These are phyloP conservation scores for Ambispora gerdemannii DNA, from an alignment of 192 early-diverging fungal species.

Conservation along the genomic window DNA sequence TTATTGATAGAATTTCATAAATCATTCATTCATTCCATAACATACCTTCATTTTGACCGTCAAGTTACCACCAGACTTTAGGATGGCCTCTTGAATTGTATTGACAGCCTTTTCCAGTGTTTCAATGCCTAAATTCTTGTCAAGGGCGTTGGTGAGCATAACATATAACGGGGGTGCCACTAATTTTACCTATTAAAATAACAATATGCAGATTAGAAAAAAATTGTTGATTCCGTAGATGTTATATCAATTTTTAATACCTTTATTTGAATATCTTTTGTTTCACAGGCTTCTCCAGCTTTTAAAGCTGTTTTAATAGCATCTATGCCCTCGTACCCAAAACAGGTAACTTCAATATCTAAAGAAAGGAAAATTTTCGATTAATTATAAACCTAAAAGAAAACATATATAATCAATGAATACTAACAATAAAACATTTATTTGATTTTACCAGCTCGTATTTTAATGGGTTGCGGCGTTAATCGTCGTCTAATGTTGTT, in stretches of 20 bases:
- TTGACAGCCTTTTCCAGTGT: conserved; percentile 85
- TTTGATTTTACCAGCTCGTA: conserved; percentile 66
- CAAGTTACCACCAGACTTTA: conserved; percentile 67
- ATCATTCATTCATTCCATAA: too few relatives aligned
- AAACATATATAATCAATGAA: background rate
- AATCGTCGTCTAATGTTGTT: conserved; percentile 83
- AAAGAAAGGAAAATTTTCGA: conserved; percentile 6
- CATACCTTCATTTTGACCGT: conserved; percentile 80
- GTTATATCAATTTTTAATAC: too few relatives aligned
- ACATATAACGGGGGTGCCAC: conserved; percentile 95
- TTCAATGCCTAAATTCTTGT: conserved; percentile 81
- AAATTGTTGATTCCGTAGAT: too few relatives aligned
- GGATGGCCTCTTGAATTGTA: conserved; percentile 77
- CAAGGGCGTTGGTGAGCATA: conserved; percentile 78
- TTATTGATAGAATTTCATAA: too few relatives aligned
- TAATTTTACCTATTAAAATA: conserved; percentile 76
- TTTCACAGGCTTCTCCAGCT: conserved; percentile 81
- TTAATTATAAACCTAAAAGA: background rate
- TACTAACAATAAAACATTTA: background rate
- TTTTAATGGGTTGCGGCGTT: conserved; percentile 94
- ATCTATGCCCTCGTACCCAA: conserved; percentile 92
- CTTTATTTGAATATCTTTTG: conserved; percentile 75
- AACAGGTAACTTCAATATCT: conserved; percentile 94
- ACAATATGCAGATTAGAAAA: conserved; percentile 68
- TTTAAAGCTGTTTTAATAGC: conserved; percentile 87